Conservation (phyloP, 352 stramenopile genomes). For the Pythium sp. region DNA sequence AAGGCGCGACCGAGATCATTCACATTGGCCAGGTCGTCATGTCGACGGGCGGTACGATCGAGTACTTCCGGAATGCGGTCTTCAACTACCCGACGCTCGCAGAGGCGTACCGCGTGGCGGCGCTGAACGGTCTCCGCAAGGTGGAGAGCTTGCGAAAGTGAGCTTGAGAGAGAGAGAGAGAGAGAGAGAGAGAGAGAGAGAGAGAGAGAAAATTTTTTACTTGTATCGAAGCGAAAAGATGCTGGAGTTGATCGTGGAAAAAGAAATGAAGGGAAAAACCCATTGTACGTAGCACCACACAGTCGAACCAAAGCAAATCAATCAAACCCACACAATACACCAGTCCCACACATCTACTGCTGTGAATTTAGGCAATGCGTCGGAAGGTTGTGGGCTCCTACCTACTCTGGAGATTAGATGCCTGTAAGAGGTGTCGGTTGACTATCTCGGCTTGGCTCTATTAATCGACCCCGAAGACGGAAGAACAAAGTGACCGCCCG, state of each 20-base stretch:
- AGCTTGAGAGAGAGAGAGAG: slow-evolving; percentile 1
- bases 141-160: slow-evolving; percentile 51
- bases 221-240: slow-evolving; percentile 6
- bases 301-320: background rate
- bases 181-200: slow-evolving; percentile 5
- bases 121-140: slow-evolving; percentile 73
- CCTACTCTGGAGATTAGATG: background rate
- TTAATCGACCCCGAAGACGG: background rate
- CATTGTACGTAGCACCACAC: background rate
- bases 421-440: background rate
- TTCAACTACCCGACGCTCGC: slow-evolving; percentile 92
- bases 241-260: background rate
- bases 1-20: slow-evolving; percentile 89
- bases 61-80: slow-evolving; percentile 90
- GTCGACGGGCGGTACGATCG: slow-evolving; percentile 78
- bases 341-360: background rate
- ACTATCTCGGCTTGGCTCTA: background rate
- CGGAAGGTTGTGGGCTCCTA: too few species aligned
- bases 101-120: slow-evolving; percentile 82
- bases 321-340: background rate
- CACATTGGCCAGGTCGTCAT: slow-evolving; percentile 88
- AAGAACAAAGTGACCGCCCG: background rate
- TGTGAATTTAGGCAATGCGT: background rate
- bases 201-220: too few species aligned
- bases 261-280: background rate